A percentile compares a stretch with the other conserved stretches of the same genome.
These are phyloP conservation scores for Meyerozyma elateridarum DNA, from an alignment of 1,139 yeast genomes.

Conservation along the genomic window DNA sequence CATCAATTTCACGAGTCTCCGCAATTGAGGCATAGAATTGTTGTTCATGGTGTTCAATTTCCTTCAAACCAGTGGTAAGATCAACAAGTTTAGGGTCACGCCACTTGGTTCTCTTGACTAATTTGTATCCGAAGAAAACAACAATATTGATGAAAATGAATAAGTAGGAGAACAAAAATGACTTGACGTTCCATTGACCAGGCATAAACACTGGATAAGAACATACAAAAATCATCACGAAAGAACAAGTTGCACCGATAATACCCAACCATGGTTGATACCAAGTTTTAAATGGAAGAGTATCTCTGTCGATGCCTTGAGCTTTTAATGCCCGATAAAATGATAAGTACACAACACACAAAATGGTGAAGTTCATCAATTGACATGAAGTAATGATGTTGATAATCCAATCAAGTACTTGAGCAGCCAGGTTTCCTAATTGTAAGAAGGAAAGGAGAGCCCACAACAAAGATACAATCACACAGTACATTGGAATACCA, in stretches of 20 bases:
- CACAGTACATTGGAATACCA: conserved; percentile 14
- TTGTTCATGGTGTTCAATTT: conserved; percentile 46
- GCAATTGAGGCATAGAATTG: conserved; percentile 17
- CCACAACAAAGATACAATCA: conserved; percentile 38
- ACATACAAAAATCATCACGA: conserved; percentile 54
- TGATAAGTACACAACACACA: conserved; percentile 22
- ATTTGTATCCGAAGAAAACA: conserved; percentile 54
- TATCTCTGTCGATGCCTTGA: conserved; percentile 52
- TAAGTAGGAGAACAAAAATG: conserved; percentile 63
- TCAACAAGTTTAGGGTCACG: conserved; percentile 50
- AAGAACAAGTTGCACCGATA: conserved; percentile 26
- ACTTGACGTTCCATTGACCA: conserved; percentile 56
- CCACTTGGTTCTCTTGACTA: conserved; percentile 49
- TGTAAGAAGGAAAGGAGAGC: conserved; percentile 41
- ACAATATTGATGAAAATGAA: conserved; percentile 62
- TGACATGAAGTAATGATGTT: conserved; percentile 30
- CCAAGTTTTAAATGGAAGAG: conserved; percentile 49
- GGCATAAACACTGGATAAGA: conserved; percentile 67
- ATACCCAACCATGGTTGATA: conserved; percentile 41
- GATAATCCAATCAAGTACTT: conserved; percentile 29
- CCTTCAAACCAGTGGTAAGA: conserved; percentile 48
- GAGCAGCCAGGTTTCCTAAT: conserved; percentile 19
- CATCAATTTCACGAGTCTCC: conserved; percentile 11
- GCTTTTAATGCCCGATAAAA: conserved; percentile 25
- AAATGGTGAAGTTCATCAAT: conserved; percentile 24